Base-by-base conservation (phyloP, 352 stramenopile species). In the Phytophthora syringae region DNA sequence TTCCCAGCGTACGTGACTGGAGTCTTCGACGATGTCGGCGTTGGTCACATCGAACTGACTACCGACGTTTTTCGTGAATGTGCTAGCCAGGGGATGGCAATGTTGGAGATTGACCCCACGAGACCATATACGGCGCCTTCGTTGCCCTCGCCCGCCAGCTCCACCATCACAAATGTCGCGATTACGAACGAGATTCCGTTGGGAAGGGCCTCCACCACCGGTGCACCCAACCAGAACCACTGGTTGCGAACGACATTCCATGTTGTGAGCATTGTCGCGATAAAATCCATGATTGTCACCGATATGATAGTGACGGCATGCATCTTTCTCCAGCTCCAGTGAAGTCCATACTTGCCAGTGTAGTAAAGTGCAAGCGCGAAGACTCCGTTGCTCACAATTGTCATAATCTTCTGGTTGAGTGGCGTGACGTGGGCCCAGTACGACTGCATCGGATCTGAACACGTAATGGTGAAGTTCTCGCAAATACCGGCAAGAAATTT, bases 191-290 rank as follows among this genome's bases (percentile, higher is more conserved):
- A 30, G 7, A 86, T 76, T 7, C 71, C 75, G 16, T 43, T 60
- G 1, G 75, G 72, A 7, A 84, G 36, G 45, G 67, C 64, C 32
- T 74, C 69, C 1, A 62, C 63, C 22, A 83, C 47, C 0, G 73
- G 60, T 4, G 72, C 64, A 22, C 71, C 76, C 7, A 83, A 51
- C 65, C 67, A 82, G 50, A 85, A 82, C 78, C 78, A 86, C 34
- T 79, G 69, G 45, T 72, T 79, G 24, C 78, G 78, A 18, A 83
- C 22, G 7, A 82, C 54, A 34, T 82, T 49, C 66, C 72, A 84
- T 0, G 59, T 68, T 2, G 66, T 74, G 15, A 79, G 48, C 37
- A 81, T 60, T 3, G 70, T 72, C n/a, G 67, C 62, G 4, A 62
- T 49, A 15, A 50, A 63, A 27, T 77, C 70, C 40, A 81, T 60